Conservation (phyloP, 1,139 yeast genomes). For the Pichia sp. region DNA sequence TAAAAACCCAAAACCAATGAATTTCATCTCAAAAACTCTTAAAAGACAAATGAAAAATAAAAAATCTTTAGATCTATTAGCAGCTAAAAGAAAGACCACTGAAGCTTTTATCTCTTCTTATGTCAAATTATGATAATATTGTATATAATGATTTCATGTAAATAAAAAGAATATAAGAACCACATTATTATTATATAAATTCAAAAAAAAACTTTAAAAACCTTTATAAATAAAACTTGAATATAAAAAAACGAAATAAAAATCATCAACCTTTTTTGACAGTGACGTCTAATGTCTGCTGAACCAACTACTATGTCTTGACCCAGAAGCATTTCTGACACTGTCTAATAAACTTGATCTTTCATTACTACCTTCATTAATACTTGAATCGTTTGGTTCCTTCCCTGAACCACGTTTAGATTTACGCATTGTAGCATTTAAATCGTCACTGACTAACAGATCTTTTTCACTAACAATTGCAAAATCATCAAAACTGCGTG, state of each 20-base stretch:
- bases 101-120: conserved; percentile 28
- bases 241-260: background rate
- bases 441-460: conserved; percentile 2
- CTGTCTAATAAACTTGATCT: conserved; percentile 1
- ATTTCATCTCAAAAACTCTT: conserved; percentile 55
- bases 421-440: conserved; percentile 1
- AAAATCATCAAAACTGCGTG: conserved; percentile 16
- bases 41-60: conserved; percentile 38
- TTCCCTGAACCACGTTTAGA: background rate
- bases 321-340: background rate
- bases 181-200: background rate
- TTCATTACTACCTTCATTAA: background rate
- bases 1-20: conserved; percentile 63
- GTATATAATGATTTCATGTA: background rate
- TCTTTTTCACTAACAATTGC: conserved; percentile 15
- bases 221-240: background rate
- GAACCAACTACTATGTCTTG: conserved; percentile 1
- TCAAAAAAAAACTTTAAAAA: background rate
- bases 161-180: background rate
- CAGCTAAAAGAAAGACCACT: conserved; percentile 23
- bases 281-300: background rate
- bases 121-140: conserved; percentile 16
- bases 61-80: conserved; percentile 30
- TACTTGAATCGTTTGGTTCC: background rate
- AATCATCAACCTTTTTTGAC: background rate